Conservation (phyloP, 192 early-diverging fungal species). For the Coemansia umbellata region DNA sequence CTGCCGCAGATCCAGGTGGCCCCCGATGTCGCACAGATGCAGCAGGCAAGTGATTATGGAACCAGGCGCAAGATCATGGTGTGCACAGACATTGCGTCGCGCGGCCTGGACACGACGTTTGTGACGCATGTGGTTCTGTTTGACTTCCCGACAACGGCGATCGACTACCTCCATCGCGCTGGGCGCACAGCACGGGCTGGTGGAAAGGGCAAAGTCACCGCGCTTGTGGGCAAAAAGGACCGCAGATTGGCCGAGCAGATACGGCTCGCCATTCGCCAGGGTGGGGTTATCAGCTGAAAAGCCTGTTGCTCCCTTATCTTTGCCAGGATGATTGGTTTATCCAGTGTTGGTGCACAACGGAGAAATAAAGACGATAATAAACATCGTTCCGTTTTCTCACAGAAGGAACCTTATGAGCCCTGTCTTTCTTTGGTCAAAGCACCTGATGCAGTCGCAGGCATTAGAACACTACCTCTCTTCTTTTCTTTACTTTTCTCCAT, state of each 20-base stretch:
- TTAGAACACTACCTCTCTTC: no score
- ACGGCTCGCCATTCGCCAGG: constrained; percentile 46
- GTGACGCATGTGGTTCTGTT: constrained; percentile 87
- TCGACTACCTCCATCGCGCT: constrained; percentile 90
- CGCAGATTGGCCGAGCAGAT: constrained; percentile 48
- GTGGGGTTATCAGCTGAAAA: constrained; percentile 34
- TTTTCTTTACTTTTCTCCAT: background rate
- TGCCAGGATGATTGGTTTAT: no score
- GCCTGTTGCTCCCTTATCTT: background rate
- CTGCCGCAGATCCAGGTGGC: constrained; percentile 3
- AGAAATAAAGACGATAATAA: no score
- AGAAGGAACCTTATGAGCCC: no score
- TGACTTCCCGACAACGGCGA: constrained; percentile 85
- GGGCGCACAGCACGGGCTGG: constrained; percentile 89
- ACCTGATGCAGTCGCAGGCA: no score
- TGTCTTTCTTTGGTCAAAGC: no score
- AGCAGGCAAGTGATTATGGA: background rate
- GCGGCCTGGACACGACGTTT: constrained; percentile 84
- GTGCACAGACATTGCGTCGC: constrained; percentile 86
- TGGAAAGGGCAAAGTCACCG: constrained; percentile 71
- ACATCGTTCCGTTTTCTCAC: no score
- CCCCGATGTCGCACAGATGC: constrained; percentile 6
- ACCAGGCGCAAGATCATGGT: constrained; percentile 60
- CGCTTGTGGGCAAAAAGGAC: constrained; percentile 74
- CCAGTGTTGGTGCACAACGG: no score